These are phyloP conservation scores for Wakefieldia striispora DNA, from an alignment of 768 basidiomycete species.

Conservation along the genomic window DNA sequence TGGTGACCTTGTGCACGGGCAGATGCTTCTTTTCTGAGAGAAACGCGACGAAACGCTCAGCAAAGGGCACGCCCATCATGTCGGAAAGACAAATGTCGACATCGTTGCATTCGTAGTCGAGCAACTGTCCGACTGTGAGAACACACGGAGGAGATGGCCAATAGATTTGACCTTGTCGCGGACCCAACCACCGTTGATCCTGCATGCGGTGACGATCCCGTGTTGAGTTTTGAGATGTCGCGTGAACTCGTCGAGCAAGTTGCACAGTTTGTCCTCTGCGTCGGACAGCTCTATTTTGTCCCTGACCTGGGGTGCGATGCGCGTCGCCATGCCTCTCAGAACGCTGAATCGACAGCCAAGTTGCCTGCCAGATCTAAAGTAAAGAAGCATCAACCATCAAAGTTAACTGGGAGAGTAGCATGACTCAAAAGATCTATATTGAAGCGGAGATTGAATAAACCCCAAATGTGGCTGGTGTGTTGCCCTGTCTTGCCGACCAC, in stretches of 20 bases:
- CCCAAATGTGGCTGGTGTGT: slow-evolving; percentile 16
- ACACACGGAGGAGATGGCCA: slow-evolving; percentile 10
- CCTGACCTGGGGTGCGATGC: slow-evolving; percentile 31
- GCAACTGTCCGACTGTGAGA: slow-evolving; percentile 50
- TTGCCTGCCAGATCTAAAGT: not conserved
- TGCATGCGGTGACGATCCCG: slow-evolving; percentile 61
- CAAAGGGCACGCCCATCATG: slow-evolving; percentile 91
- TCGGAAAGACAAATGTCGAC: slow-evolving; percentile 89
- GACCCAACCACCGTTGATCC: slow-evolving; percentile 98
- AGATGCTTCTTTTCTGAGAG: slow-evolving; percentile 28
- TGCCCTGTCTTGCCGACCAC: slow-evolving; percentile 11
- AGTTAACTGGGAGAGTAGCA: too few species aligned
- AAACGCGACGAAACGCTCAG: slow-evolving; percentile 70
- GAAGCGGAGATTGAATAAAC: slow-evolving; percentile 25
- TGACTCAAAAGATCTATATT: slow-evolving; percentile 1
- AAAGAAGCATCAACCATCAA: too few species aligned
- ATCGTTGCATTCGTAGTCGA: slow-evolving; percentile 81
- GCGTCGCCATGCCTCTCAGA: slow-evolving; percentile 30
- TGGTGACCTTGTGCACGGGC: slow-evolving; percentile 57
- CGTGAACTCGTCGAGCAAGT: slow-evolving; percentile 79
- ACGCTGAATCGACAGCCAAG: not conserved
- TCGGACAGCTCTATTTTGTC: slow-evolving; percentile 57
- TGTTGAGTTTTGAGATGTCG: slow-evolving; percentile 49
- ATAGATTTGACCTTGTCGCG: slow-evolving; percentile 82
- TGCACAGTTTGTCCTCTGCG: slow-evolving; percentile 67